Percentiles rank a stretch among this genome's conserved stretches.
These are phyloP conservation scores for Allium cepa DNA, from an alignment of 106 monocot genomes.

Conservation along the genomic window DNA sequence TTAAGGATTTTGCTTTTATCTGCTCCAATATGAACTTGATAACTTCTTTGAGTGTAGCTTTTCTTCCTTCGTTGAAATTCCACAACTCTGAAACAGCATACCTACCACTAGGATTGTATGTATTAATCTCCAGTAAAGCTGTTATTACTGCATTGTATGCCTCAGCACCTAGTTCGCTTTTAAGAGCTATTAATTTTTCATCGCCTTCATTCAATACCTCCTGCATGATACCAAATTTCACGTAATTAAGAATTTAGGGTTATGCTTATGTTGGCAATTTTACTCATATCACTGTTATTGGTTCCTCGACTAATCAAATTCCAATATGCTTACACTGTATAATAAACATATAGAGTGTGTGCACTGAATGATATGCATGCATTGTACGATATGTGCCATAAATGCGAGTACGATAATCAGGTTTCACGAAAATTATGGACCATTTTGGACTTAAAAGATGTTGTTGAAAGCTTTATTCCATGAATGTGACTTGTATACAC, in stretches of 20 bases:
- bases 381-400: too few species aligned
- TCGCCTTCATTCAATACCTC: constrained; percentile 24
- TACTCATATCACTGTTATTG: too few species aligned
- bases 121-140: constrained; percentile 23
- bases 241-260: background rate
- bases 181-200: constrained; percentile 16
- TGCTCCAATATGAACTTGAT: constrained; percentile 25
- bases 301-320: too few species aligned
- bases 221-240: constrained; percentile 7
- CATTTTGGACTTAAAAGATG: too few species aligned
- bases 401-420: too few species aligned
- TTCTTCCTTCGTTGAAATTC: constrained; percentile 25
- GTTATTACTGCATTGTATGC: constrained; percentile 19
- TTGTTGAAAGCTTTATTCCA: too few species aligned
- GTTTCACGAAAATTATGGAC: too few species aligned
- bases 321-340: too few species aligned
- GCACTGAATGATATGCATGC: too few species aligned
- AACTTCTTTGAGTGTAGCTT: constrained; percentile 21
- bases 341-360: too few species aligned
- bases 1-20: constrained; percentile 8
- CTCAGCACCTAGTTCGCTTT: constrained; percentile 17
- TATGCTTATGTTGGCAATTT: too few species aligned
- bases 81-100: constrained; percentile 25
- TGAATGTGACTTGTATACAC: too few species aligned
- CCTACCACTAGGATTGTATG: constrained; percentile 30